Evolutionary conservation across 192 early-diverging fungal species (phyloP).

Genomic region (Podila verticillata): DNA sequence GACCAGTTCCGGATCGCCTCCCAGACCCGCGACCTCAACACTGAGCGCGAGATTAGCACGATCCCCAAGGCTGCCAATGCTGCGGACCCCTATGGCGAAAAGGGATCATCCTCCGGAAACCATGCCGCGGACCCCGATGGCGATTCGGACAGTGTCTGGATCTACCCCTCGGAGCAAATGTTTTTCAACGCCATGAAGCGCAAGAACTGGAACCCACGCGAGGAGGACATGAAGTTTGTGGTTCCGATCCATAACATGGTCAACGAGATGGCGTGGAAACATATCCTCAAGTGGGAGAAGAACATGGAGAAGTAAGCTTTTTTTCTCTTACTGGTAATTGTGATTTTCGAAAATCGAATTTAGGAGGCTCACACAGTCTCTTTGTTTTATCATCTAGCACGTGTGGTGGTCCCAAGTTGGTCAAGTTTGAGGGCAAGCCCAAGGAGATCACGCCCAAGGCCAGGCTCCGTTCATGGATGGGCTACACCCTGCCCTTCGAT

Average conservation of each 20-base stretch:
- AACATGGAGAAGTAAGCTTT: slow-evolving; percentile 56
- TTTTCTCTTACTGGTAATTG: not conserved
- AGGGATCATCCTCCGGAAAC: slow-evolving; percentile 33
- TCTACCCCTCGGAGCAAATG: slow-evolving; percentile 95
- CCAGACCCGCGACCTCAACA: slow-evolving; percentile 62
- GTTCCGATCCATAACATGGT: slow-evolving; percentile 96
- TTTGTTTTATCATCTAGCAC: slow-evolving; percentile 39
- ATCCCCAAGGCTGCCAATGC: slow-evolving; percentile 76
- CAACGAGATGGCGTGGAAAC: slow-evolving; percentile 90
- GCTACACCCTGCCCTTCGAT: slow-evolving; percentile 89
- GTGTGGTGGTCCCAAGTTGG: slow-evolving; percentile 73
- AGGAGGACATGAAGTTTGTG: slow-evolving; percentile 87
- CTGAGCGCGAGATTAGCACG: slow-evolving; percentile 74
- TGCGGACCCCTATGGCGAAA: slow-evolving; percentile 56
- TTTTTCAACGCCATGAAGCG: slow-evolving; percentile 96
- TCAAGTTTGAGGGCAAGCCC: slow-evolving; percentile 79
- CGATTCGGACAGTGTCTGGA: slow-evolving; percentile 66
- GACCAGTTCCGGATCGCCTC: slow-evolving; percentile 54
- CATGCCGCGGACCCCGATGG: slow-evolving; percentile 23
- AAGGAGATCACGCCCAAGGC: slow-evolving; percentile 81
- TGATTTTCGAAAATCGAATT: not conserved
- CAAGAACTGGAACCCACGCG: slow-evolving; percentile 87
- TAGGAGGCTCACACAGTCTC: too few species aligned
- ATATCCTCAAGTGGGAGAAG: slow-evolving; percentile 88
- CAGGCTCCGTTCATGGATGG: slow-evolving; percentile 69